A percentile compares a stretch with the other conserved stretches of the same genome.
Evolutionary conservation across 257 asterid genomes (phyloP).

Genomic region (Ilex asprella): DNA sequence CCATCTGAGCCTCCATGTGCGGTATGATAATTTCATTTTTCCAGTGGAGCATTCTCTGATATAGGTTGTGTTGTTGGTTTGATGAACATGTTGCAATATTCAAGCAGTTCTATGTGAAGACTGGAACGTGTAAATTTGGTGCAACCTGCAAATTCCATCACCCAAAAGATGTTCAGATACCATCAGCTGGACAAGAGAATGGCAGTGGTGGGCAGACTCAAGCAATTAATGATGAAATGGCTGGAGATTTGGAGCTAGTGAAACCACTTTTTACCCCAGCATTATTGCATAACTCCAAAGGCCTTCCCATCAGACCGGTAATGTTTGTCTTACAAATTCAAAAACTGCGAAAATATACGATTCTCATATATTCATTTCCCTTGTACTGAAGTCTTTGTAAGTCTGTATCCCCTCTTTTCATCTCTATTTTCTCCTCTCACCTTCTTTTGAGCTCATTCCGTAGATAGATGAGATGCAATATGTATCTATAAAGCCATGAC

Average conservation of each 20-base stretch:
- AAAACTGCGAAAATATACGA: no score
- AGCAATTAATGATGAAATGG: conserved; percentile 17
- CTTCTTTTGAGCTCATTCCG: no score
- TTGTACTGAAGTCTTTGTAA: no score
- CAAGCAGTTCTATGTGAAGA: conserved; percentile 91
- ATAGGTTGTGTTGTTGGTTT: conserved; percentile 1
- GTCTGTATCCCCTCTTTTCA: no score
- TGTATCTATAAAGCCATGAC: no score
- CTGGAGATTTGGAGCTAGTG: conserved; percentile 40
- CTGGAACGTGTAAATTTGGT: conserved; percentile 91
- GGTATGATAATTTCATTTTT: conserved; percentile 45
- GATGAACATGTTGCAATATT: conserved; percentile 13
- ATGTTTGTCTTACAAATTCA: conserved; percentile 9
- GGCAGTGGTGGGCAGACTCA: conserved; percentile 25
- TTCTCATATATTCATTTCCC: no score
- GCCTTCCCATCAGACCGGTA: conserved; percentile 94
- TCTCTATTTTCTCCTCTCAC: no score
- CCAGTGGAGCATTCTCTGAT: conserved; percentile 12
- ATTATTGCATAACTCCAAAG: conserved; percentile 68
- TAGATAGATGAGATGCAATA: no score
- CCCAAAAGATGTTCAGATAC: conserved; percentile 69
- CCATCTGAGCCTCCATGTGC: conserved; percentile 93
- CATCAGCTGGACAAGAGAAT: conserved; percentile 38
- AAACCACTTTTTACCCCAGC: conserved; percentile 55
- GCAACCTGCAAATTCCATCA: conserved; percentile 88